A percentile compares a stretch with the other conserved stretches of the same genome.
Evolutionary conservation across 2,329 filamentous ascomycete genomes (phyloP).

Genomic region (Talaromyces sp.): DNA sequence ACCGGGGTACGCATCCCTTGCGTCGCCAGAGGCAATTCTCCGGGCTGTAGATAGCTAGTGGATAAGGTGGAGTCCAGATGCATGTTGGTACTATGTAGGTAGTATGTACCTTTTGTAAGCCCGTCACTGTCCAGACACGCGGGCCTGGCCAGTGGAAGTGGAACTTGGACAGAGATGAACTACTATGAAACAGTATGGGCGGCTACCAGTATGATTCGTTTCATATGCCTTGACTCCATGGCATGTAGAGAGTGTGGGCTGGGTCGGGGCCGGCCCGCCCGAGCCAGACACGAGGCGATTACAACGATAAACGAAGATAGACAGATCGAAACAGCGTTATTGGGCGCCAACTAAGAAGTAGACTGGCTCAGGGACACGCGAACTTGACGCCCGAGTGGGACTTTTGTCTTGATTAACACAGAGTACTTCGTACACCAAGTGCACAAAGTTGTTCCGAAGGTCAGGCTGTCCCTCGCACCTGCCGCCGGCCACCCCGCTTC

Average conservation of each 20-base stretch:
- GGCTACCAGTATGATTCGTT: neutral
- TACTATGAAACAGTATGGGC: too few species aligned
- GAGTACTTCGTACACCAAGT: too few species aligned
- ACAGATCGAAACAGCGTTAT: neutral
- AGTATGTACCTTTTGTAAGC: too few species aligned
- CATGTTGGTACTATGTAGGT: too few species aligned
- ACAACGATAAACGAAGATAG: too few species aligned
- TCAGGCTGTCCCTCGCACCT: neutral
- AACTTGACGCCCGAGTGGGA: slow-evolving; percentile 1
- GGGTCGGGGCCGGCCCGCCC: slow-evolving; percentile 11
- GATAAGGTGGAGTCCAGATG: neutral
- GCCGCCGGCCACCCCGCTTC: slow-evolving; percentile 2
- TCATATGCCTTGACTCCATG: neutral
- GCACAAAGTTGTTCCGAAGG: neutral
- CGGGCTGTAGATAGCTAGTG: too few species aligned
- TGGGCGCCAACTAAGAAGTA: neutral
- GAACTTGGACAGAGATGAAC: neutral
- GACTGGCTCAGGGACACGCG: neutral
- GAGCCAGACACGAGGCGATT: slow-evolving; percentile 1
- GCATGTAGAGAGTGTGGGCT: neutral
- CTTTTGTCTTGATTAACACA: neutral
- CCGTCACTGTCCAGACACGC: neutral
- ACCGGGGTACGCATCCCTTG: neutral
- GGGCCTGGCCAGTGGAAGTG: neutral
- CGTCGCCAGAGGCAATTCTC: neutral